Percentiles rank a stretch among this genome's conserved stretches.
Conservation (phyloP, 192 early-diverging fungal genomes). For the Coemansia sp. region DNA sequence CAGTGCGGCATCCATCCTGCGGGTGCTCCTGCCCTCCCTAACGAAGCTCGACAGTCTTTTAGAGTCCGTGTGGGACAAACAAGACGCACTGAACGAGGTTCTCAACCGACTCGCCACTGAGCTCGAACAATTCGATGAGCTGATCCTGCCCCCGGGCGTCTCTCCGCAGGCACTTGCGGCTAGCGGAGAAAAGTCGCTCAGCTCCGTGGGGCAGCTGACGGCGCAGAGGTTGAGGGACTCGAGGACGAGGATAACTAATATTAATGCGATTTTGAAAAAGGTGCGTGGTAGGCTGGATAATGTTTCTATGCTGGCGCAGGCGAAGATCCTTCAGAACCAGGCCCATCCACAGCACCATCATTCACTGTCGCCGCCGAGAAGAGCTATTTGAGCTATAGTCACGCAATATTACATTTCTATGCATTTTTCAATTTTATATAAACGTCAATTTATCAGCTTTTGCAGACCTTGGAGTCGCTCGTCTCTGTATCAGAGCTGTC, state of each 20-base stretch:
- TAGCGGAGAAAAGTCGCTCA: neutral
- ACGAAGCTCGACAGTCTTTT: constrained; percentile 36
- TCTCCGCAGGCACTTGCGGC: neutral
- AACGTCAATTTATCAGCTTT: neutral
- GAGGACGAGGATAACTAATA: constrained; percentile 23
- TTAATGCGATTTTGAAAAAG: constrained; percentile 41
- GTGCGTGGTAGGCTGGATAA: constrained; percentile 41
- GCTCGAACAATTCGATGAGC: constrained; percentile 52
- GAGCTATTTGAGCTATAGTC: neutral
- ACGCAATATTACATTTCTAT: neutral
- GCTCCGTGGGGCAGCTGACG: constrained; percentile 18
- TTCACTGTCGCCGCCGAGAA: neutral
- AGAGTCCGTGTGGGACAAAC: constrained; percentile 44
- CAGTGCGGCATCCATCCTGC: constrained; percentile 44
- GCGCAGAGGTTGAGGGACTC: constrained; percentile 32
- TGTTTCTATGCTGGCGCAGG: constrained; percentile 51
- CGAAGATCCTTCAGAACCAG: constrained; percentile 36
- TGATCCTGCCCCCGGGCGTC: constrained; percentile 21
- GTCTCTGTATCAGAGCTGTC: neutral
- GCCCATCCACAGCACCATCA: neutral
- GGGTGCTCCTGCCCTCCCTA: constrained; percentile 42
- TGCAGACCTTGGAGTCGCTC: constrained; percentile 4
- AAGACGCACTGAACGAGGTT: constrained; percentile 42
- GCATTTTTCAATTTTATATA: neutral
- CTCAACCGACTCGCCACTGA: constrained; percentile 40